Evolutionary conservation across 192 early-diverging fungal genomes (phyloP), one percentile per base, ranked within the genome.

Genomic region (Haplosporangium gracile): DNA sequence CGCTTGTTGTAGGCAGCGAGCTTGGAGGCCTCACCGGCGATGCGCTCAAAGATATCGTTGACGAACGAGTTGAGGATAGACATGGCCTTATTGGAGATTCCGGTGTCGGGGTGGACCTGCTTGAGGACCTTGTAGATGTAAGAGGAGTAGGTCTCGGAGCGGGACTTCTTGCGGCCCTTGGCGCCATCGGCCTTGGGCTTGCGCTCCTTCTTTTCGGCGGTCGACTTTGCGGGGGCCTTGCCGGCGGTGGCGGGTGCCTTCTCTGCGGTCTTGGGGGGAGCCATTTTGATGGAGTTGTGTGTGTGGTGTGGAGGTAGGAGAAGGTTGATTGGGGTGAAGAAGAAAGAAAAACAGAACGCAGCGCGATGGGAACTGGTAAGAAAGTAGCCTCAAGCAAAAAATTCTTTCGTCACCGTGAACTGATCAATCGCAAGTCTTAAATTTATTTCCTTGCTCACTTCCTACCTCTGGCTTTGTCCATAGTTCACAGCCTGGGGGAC

Each of bases 31-130:
- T 95, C 95, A 55, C 88, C 85, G 75, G 97, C 97, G 74, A 98
- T 97, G 83, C 97, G 96, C 91, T 98, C 97, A 88, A 98, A 98
- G 89, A 98, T 98, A 91, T 98, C 97, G 91, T 97, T 96, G 76
- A 98, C 97, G 88, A 98, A 98, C 51, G 96, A 97, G 96, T 98
- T 98, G 88, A 97, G 92, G 90, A 97, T 97, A 39, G 95, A 96
- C 97, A 98, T 98, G 90, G 97, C 96, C 92, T 97, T 97, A 95
- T 97, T 97, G 80, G 97, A 98, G 91, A 98, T 97, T 90, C 97
- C 97, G 43, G 96, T 97, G 88, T 98, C 97, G 77, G 97, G 97
- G 93, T 98, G 97, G 76, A 98, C 97, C 90, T 98, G 97, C 92
- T 98, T 98, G 79, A 98, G 91, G 68, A 98, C 97, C 92, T 97